These are phyloP conservation scores for Fusarium concolor DNA, from an alignment of 2,329 filamentous ascomycete genomes.

Conservation along the genomic window DNA sequence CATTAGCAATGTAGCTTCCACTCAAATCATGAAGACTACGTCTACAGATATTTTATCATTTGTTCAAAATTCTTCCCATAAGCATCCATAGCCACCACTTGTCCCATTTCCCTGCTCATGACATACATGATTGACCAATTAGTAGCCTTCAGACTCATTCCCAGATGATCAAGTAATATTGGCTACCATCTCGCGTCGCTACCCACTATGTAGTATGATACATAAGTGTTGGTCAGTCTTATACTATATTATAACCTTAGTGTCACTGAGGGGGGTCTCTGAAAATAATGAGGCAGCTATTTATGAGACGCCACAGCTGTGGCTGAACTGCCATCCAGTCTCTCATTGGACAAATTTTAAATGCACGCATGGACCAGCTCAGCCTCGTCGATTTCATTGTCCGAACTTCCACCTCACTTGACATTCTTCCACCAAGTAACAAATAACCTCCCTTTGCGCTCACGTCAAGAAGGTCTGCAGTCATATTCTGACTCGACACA, in stretches of 20 bases:
- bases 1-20: background rate
- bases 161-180: background rate
- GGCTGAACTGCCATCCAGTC: background rate
- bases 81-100: background rate
- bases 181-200: background rate
- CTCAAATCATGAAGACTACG: background rate
- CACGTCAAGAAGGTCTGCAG: slow-evolving; percentile 38
- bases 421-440: slow-evolving; percentile 18
- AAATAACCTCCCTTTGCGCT: slow-evolving; percentile 26
- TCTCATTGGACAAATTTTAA: slow-evolving; percentile 36
- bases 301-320: slow-evolving; percentile 14
- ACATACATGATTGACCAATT: background rate
- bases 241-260: too few relatives aligned
- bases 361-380: slow-evolving; percentile 23
- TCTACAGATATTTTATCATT: background rate
- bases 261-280: too few relatives aligned
- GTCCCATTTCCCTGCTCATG: too few relatives aligned
- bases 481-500: slow-evolving; percentile 37
- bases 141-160: background rate
- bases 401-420: slow-evolving; percentile 35
- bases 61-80: background rate
- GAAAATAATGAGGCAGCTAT: background rate
- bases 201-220: too few relatives aligned
- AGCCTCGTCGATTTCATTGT: slow-evolving; percentile 41
- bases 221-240: too few relatives aligned